These are phyloP conservation scores for Malassezia arunalokei DNA, from an alignment of 1,284 basidiomycete species.

Conservation along the genomic window DNA sequence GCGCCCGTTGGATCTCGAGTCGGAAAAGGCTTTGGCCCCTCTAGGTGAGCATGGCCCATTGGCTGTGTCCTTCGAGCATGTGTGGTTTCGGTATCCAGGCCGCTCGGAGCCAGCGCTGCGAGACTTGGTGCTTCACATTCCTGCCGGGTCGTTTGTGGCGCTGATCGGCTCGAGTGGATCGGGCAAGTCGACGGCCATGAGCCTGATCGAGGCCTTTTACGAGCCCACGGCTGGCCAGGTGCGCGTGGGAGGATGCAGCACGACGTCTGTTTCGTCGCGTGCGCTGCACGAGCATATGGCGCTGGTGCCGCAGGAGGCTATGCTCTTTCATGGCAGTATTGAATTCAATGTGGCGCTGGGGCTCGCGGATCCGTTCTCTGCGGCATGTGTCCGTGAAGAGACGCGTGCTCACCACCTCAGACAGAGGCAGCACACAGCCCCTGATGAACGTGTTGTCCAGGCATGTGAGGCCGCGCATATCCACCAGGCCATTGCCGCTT, in stretches of 20 bases:
- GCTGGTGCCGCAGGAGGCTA: conserved; percentile 81
- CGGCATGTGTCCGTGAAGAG: conserved; percentile 17
- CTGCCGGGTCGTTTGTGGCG: conserved; percentile 15
- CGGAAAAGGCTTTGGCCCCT: not conserved
- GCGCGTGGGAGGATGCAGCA: conserved; percentile 64
- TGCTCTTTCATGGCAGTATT: conserved; percentile 58
- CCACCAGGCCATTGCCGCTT: conserved; percentile 62
- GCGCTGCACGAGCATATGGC: conserved; percentile 46
- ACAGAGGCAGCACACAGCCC: conserved; percentile 1
- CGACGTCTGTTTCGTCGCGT: conserved; percentile 62
- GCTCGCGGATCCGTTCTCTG: conserved; percentile 62
- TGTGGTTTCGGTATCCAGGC: conserved; percentile 22
- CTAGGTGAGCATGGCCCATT: not conserved
- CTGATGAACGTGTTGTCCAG: conserved; percentile 56
- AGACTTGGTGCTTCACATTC: conserved; percentile 18
- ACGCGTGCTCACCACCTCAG: conserved; percentile 8
- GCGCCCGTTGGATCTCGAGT: not conserved
- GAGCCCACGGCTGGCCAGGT: conserved; percentile 62
- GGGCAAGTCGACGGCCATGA: conserved; percentile 25
- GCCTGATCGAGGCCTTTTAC: conserved; percentile 46
- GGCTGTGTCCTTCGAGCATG: conserved; percentile 16
- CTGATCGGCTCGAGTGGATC: conserved; percentile 16
- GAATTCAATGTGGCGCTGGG: conserved; percentile 40
- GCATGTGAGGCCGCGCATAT: conserved; percentile 38
- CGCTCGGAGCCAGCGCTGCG: conserved; percentile 20